Percentiles rank a stretch among this genome's conserved stretches.
These are phyloP conservation scores for Carex parvula DNA, from an alignment of 176 grass and related monocot genomes.

Conservation along the genomic window DNA sequence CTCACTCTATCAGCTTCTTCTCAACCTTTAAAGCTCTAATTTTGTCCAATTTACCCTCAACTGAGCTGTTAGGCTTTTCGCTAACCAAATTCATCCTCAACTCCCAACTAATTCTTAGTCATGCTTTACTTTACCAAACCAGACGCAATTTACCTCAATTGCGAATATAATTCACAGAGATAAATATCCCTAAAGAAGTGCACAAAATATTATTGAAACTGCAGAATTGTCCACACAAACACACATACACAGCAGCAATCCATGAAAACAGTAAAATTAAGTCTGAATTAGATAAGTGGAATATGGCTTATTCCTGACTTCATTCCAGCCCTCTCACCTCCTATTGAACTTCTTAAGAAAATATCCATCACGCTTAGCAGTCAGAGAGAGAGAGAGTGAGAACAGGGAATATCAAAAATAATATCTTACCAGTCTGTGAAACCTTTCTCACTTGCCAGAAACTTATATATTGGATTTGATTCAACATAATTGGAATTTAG, in stretches of 20 bases:
- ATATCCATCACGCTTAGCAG: background rate
- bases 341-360: background rate
- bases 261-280: background rate
- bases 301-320: background rate
- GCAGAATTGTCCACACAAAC: background rate
- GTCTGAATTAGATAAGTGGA: background rate
- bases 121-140: background rate
- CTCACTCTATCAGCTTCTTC: background rate
- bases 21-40: too few species aligned
- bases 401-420: background rate
- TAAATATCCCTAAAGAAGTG: background rate
- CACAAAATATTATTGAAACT: background rate
- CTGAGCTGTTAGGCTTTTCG: background rate
- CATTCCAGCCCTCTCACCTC: background rate
- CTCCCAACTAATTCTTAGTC: background rate
- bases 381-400: background rate
- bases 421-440: slow-evolving; percentile 83
- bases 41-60: too few species aligned
- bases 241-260: background rate
- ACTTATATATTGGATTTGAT: slow-evolving; percentile 40
- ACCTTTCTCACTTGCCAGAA: slow-evolving; percentile 75
- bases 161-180: background rate
- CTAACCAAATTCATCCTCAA: background rate
- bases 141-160: background rate
- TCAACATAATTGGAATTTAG: slow-evolving; percentile 56